These are phyloP conservation scores for Phanerochaete carnosa DNA, from an alignment of 768 basidiomycete genomes.

Conservation along the genomic window DNA sequence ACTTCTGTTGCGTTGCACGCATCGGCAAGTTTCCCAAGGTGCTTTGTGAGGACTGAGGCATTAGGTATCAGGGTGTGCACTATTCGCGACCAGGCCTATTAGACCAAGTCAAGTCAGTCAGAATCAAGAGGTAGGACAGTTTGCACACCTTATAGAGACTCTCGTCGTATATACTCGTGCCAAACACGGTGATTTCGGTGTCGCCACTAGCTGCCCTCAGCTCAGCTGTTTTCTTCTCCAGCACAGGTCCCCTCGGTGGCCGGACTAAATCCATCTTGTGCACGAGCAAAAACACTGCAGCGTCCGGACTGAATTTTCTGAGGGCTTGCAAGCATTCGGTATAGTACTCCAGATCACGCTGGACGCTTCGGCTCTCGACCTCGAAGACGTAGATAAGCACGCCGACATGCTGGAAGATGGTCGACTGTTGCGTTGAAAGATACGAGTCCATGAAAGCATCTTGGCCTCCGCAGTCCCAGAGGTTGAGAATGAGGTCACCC, in stretches of 20 bases:
- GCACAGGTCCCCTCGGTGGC: constrained; percentile 52
- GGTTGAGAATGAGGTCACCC: constrained; percentile 90
- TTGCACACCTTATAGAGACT: constrained; percentile 81
- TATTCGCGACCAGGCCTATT: constrained; percentile 95
- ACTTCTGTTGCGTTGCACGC: constrained; percentile 91
- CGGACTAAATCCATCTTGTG: constrained; percentile 98
- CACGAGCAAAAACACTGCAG: constrained; percentile 83
- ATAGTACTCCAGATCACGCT: constrained; percentile 89
- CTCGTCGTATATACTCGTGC: constrained; percentile 97
- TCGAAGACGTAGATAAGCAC: constrained; percentile 99
- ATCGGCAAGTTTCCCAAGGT: constrained; percentile 82
- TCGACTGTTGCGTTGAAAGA: constrained; percentile 86
- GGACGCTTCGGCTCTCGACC: constrained; percentile 80
- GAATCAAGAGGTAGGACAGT: background rate
- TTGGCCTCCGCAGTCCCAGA: constrained; percentile 99
- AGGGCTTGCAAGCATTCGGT: constrained; percentile 86
- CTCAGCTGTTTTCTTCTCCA: constrained; percentile 73
- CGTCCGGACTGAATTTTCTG: constrained; percentile 73
- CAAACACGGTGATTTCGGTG: constrained; percentile 68
- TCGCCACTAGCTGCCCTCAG: constrained; percentile 66
- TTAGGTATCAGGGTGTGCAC: constrained; percentile 97
- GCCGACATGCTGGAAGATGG: constrained; percentile 94
- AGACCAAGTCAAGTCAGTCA: background rate
- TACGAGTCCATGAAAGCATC: constrained; percentile 98
- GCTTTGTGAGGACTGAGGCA: constrained; percentile 80